Percentiles rank a stretch among this genome's conserved stretches.
Evolutionary conservation across 805 yeast species (phyloP).

Genomic region (Saccharomyces mikatae): DNA sequence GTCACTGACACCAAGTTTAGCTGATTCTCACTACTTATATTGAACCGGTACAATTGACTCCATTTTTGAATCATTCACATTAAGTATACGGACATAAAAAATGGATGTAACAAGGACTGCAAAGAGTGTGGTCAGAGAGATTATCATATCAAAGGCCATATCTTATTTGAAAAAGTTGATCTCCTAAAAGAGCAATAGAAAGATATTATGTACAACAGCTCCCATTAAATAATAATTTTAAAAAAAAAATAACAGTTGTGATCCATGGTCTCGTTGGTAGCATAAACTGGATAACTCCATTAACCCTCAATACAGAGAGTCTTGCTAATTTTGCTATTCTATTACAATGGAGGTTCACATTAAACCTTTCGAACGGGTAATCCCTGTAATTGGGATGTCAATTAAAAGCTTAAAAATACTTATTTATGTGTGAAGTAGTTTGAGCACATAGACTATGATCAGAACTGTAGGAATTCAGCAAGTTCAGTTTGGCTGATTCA

Average conservation of each 20-base stretch:
- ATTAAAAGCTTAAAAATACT: background rate
- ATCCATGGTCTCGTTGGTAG: too few relatives aligned
- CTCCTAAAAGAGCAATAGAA: too few relatives aligned
- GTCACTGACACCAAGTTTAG: background rate
- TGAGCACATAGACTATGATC: background rate
- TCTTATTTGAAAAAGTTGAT: background rate
- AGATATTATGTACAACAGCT: too few relatives aligned
- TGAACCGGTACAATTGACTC: background rate
- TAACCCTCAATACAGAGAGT: background rate
- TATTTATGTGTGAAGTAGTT: background rate
- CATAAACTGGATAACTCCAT: too few relatives aligned
- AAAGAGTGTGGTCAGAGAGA: background rate
- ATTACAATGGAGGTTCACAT: background rate
- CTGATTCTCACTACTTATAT: background rate
- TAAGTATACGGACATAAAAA: background rate
- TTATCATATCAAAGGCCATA: background rate
- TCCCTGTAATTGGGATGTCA: background rate
- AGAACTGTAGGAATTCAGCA: background rate
- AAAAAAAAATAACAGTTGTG: too few relatives aligned
- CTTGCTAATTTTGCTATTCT: background rate
- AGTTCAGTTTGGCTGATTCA: background rate
- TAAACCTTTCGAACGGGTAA: background rate
- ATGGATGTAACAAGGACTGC: background rate
- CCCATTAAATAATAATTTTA: too few relatives aligned
- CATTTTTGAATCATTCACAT: background rate